Evolutionary conservation across 2,329 filamentous ascomycete genomes (phyloP).

Genomic region (Calonectria ilicicola): DNA sequence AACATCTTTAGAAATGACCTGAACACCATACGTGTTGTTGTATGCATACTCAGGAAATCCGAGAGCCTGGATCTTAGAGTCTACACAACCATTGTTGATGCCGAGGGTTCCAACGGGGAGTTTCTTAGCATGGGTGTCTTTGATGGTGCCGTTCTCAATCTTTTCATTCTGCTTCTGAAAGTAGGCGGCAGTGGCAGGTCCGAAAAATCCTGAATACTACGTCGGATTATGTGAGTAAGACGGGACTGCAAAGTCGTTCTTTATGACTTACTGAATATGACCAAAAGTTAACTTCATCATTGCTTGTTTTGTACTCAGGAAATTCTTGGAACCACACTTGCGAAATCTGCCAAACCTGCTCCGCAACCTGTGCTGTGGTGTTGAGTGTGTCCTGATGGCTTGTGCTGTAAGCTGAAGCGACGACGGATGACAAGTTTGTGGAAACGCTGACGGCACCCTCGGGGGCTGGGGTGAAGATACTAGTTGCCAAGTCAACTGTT

Average conservation of each 20-base stretch:
- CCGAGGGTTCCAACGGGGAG: conserved; percentile 69
- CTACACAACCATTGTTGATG: conserved; percentile 76
- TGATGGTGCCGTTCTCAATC: conserved; percentile 15
- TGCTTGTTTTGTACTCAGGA: conserved; percentile 63
- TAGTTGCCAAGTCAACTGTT: conserved; percentile 62
- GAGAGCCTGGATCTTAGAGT: conserved; percentile 68
- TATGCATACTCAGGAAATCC: conserved; percentile 66
- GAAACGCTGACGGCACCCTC: background rate
- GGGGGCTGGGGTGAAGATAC: conserved; percentile 32
- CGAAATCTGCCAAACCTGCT: conserved; percentile 71
- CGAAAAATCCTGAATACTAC: conserved; percentile 74
- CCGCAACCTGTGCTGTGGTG: conserved; percentile 64
- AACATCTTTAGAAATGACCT: conserved; percentile 61
- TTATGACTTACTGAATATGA: conserved; percentile 61
- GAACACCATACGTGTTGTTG: conserved; percentile 74
- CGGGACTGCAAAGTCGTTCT: rapidly evolving
- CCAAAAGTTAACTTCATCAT: conserved; percentile 70
- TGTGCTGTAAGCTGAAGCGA: conserved; percentile 24
- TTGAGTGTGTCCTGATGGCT: conserved; percentile 44
- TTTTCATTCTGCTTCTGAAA: conserved; percentile 70
- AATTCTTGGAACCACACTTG: conserved; percentile 68
- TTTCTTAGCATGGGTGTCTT: conserved; percentile 55
- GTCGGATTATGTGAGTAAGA: background rate
- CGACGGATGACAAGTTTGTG: conserved; percentile 28
- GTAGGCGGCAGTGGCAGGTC: conserved; percentile 67